These are phyloP conservation scores for Phylloporus scabripes DNA, from an alignment of 768 basidiomycete genomes.

Conservation along the genomic window DNA sequence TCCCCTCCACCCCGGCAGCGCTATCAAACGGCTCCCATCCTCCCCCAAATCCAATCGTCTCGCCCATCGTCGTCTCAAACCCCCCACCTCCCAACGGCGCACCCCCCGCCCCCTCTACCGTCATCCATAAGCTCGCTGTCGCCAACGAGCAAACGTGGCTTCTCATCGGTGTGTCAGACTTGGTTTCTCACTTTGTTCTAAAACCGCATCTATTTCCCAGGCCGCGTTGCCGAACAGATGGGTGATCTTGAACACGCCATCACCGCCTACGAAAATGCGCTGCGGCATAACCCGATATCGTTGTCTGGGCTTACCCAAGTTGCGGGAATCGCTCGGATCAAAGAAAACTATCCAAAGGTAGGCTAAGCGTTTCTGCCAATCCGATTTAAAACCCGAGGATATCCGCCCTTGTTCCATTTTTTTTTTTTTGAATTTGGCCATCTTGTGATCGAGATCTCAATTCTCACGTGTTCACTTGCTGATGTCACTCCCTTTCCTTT, in stretches of 20 bases:
- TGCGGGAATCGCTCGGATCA: conserved; percentile 94
- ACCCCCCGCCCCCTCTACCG: conserved; percentile 28
- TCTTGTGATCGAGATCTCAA: conserved; percentile 24
- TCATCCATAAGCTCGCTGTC: conserved; percentile 70
- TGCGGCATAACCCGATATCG: conserved; percentile 92
- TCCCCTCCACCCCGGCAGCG: conserved; percentile 42
- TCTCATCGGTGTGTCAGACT: conserved; percentile 60
- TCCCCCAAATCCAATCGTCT: conserved; percentile 37
- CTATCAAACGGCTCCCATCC: conserved; percentile 40
- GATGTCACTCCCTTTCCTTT: conserved; percentile 28
- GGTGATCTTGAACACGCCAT: conserved; percentile 89
- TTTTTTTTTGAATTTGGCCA: conserved; percentile 6
- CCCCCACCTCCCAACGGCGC: conserved; percentile 26
- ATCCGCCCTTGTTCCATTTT: conserved; percentile 20
- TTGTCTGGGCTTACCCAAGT: conserved; percentile 88
- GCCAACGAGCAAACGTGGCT: conserved; percentile 97
- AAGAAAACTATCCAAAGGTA: conserved; percentile 96
- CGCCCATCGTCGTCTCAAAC: conserved; percentile 42
- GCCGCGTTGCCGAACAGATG: conserved; percentile 94
- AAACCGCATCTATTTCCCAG: conserved; percentile 41
- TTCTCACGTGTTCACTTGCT: conserved; percentile 28
- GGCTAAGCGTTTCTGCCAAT: conserved; percentile 31
- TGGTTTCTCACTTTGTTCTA: conserved; percentile 8
- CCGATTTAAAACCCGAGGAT: conserved; percentile 29
- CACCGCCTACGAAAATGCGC: conserved; percentile 89